Evolutionary conservation across 2,329 filamentous ascomycete genomes (phyloP), one percentile per base, ranked within the genome.

Genomic region (Ramichloridium luteum): DNA sequence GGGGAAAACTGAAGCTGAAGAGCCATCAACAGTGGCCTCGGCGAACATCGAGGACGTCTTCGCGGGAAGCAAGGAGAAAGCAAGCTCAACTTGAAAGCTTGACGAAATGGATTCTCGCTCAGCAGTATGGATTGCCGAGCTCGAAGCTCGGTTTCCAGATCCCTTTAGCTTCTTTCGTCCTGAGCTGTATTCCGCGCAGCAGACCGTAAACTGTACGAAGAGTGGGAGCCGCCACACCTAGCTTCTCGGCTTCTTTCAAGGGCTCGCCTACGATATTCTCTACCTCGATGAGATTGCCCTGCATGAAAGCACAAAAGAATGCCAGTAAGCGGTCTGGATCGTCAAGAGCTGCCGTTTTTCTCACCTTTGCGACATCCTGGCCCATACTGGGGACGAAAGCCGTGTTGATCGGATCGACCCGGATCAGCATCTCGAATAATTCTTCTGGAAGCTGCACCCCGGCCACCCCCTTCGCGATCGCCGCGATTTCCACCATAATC

Each of bases 221-320:
- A 11, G 61, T 67, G 0, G 68, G 68, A 52, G 64, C 65, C 1
- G 53, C 36, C 2, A 74, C 66, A 1, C 67, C 67, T 1, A 55
- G 48, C 17, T 46, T 48, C 39, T 61, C 59, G 0, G 61, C 70
- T 41, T 68, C 68, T 3, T 64, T 53, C 27, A 74, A 37, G n/a
- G 69, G 67, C 52, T 73, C 70, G 1, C 69, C 69, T 3, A 73
- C 49, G 20, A 74, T 59, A 38, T 65, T 70, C 46, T 74, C 68
- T 28, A 64, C 60, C 47, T 75, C 70, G 36, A 69, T 65, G 31
- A 61, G 67, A 43, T 70, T 72, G 11, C 67, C 63, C 62, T 44
- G 25, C 12, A 31, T 13, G n/a, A n/a, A n/a, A n/a, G n/a, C n/a
- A n/a, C n/a, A n/a, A n/a, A 15, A 4, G 6, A 5, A 62, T 25